A percentile compares a stretch with the other conserved stretches of the same genome.
Conservation (phyloP, 495 filamentous ascomycete species). For the Lichenothelia convexa region DNA sequence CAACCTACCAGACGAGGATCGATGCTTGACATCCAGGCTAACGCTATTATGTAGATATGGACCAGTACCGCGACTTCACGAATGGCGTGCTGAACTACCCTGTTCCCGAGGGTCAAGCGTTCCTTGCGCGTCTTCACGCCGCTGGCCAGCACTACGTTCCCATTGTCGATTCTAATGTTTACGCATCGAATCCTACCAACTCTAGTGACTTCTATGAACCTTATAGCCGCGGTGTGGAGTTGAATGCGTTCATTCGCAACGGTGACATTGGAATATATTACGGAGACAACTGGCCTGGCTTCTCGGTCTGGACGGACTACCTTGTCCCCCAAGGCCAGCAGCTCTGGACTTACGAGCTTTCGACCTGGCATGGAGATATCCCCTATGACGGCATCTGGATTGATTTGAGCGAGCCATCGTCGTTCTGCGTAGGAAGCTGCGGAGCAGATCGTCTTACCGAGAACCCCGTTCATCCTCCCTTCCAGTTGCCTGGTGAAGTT, state of each 20-base stretch:
- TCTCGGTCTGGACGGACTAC: slow-evolving; percentile 7
- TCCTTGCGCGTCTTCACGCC: slow-evolving; percentile 5
- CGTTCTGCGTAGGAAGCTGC: slow-evolving; percentile 58
- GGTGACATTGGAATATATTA: slow-evolving; percentile 1
- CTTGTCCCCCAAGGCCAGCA: slow-evolving; percentile 3
- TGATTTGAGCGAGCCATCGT: slow-evolving; percentile 25
- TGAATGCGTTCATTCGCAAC: slow-evolving; percentile 7
- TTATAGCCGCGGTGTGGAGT: slow-evolving; percentile 4
- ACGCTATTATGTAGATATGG: slow-evolving; percentile 21
- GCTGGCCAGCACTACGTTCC: slow-evolving; percentile 7
- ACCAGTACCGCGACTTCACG: slow-evolving; percentile 19
- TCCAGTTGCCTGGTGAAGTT: slow-evolving; percentile 41
- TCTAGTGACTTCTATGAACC: slow-evolving; percentile 5
- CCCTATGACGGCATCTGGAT: slow-evolving; percentile 14
- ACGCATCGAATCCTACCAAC: slow-evolving; percentile 8
- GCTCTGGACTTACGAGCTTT: slow-evolving; percentile 8
- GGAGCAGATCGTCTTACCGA: slow-evolving; percentile 37
- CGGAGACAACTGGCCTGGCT: slow-evolving; percentile 10
- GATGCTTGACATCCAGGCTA: background rate
- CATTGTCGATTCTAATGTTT: slow-evolving; percentile 8
- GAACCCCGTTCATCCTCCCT: slow-evolving; percentile 47
- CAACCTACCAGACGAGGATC: background rate
- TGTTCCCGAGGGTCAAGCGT: background rate
- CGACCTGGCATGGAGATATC: slow-evolving; percentile 3
- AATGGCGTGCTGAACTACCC: slow-evolving; percentile 5